phyloP scores from a whole-genome alignment of 2,329 filamentous ascomycete genomes.

The Diaporthe ilicicola region DNA sequence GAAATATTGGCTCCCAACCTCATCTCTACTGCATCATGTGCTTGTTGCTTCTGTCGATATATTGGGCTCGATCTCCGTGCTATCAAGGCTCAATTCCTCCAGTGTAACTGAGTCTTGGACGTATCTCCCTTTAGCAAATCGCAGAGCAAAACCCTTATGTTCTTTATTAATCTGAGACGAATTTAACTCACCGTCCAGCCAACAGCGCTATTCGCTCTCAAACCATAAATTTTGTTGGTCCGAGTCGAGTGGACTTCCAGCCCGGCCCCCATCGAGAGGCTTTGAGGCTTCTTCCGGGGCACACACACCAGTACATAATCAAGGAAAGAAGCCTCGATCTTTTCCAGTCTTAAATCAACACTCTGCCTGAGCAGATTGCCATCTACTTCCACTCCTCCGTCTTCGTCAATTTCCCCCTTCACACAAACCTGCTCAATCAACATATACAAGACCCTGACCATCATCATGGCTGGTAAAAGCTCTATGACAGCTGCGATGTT shows the following conservation, averaged over 20 bases:
- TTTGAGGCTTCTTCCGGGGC: neutral
- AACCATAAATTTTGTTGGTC: neutral
- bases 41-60: constrained; percentile 12
- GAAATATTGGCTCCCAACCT: neutral
- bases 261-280: neutral
- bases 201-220: neutral
- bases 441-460: neutral
- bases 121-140: neutral
- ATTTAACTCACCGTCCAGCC: neutral
- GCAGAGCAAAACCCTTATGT: neutral
- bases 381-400: too few relatives aligned
- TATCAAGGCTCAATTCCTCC: neutral
- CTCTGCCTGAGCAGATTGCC: too few relatives aligned
- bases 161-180: constrained; percentile 13
- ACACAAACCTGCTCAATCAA: neutral
- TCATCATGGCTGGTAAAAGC: neutral
- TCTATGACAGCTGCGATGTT: constrained; percentile 15
- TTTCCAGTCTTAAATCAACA: neutral
- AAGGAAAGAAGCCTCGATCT: neutral
- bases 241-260: neutral
- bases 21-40: neutral
- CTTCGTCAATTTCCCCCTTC: neutral
- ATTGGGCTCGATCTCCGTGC: neutral
- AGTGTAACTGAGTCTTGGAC: neutral
- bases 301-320: neutral